Conservation (phyloP, 2,329 filamentous ascomycete species). For the Penicillium glabrum region DNA sequence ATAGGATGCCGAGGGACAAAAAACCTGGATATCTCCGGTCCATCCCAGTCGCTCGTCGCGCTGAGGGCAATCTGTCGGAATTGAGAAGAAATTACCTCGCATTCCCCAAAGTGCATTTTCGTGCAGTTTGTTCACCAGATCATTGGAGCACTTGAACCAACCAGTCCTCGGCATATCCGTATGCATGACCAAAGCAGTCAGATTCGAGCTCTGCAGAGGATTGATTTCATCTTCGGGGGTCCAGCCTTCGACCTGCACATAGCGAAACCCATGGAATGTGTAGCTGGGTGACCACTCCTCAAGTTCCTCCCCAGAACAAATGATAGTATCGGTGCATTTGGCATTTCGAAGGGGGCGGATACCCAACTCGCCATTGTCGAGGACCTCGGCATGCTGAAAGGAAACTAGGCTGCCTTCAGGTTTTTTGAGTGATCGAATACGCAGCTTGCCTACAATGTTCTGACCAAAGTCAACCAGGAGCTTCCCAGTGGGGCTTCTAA, state of each 20-base stretch:
- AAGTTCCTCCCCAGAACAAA: slow-evolving; percentile 28
- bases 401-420: slow-evolving; percentile 19
- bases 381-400: slow-evolving; percentile 56
- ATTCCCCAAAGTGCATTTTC: slow-evolving; percentile 58
- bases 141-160: slow-evolving; percentile 54
- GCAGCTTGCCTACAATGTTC: slow-evolving; percentile 56
- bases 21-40: slow-evolving; percentile 54
- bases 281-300: slow-evolving; percentile 48
- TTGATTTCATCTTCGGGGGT: not conserved
- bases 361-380: slow-evolving; percentile 49
- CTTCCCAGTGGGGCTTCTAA: slow-evolving; percentile 42
- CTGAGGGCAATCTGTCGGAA: slow-evolving; percentile 60
- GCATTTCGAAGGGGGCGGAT: slow-evolving; percentile 47
- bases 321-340: slow-evolving; percentile 43
- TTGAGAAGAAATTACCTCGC: slow-evolving; percentile 57
- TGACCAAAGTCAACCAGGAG: slow-evolving; percentile 59
- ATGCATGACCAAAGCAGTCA: slow-evolving; percentile 48
- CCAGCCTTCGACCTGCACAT: slow-evolving; percentile 44
- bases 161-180: slow-evolving; percentile 55
- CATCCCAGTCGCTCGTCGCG: slow-evolving; percentile 56
- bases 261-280: slow-evolving; percentile 57
- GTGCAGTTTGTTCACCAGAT: slow-evolving; percentile 55
- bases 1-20: slow-evolving; percentile 41
- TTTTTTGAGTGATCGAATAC: slow-evolving; percentile 30
- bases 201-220: slow-evolving; percentile 11